phyloP scores from a whole-genome alignment of 352 stramenopile genomes.

The Globisporangium takayamanum region DNA sequence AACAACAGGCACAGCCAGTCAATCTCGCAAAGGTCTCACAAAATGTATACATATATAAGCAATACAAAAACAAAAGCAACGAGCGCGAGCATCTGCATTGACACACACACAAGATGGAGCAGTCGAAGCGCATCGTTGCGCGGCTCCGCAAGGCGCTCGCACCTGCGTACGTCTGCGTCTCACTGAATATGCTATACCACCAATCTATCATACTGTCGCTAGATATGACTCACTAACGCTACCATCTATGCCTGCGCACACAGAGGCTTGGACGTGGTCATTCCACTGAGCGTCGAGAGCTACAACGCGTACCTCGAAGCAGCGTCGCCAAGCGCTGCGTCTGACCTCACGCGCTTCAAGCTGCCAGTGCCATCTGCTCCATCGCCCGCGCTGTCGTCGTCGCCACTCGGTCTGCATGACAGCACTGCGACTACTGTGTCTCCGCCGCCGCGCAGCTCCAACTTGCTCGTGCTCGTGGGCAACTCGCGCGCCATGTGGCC shows the following conservation, averaged over 20 bases:
- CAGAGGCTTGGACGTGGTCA: slow-evolving; percentile 63
- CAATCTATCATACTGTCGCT: too few species aligned
- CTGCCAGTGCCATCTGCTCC: slow-evolving; percentile 18
- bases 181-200: too few species aligned
- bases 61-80: too few species aligned
- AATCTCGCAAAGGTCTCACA: too few species aligned
- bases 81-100: too few species aligned
- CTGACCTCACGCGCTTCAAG: slow-evolving; percentile 40
- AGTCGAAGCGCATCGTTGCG: slow-evolving; percentile 10
- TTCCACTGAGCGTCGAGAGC: slow-evolving; percentile 50
- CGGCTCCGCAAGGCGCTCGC: slow-evolving; percentile 10
- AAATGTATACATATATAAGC: too few species aligned
- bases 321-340: slow-evolving; percentile 18
- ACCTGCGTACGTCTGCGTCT: slow-evolving; percentile 13
- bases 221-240: too few species aligned
- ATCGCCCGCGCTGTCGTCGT: not conserved
- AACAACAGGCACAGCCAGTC: too few species aligned
- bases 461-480: slow-evolving; percentile 62
- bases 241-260: not conserved
- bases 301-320: slow-evolving; percentile 54
- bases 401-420: not conserved
- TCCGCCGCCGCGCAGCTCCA: slow-evolving; percentile 16
- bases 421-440: not conserved
- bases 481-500: slow-evolving; percentile 56
- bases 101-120: not conserved